Percentiles rank a stretch among this genome's conserved stretches.
phyloP scores from a whole-genome alignment of 257 asterid species.

The Nicotiana attenuata region DNA sequence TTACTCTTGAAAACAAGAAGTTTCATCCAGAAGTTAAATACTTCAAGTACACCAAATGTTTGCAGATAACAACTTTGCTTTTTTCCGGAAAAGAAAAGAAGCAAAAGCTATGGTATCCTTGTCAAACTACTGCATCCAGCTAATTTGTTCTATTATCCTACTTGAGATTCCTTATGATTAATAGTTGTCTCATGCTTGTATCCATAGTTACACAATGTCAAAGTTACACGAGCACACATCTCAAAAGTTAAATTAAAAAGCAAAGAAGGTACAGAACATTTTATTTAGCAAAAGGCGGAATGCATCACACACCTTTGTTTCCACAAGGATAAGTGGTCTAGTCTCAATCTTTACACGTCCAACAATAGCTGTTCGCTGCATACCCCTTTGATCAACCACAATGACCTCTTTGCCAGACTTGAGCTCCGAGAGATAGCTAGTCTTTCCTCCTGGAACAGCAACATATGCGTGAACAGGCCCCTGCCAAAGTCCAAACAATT shows the following conservation, averaged over 20 bases:
- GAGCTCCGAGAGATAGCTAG: slow-evolving; percentile 79
- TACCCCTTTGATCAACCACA: slow-evolving; percentile 64
- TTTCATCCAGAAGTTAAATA: neutral
- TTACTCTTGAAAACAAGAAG: no score
- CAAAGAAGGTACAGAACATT: neutral
- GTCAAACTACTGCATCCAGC: neutral
- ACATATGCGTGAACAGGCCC: slow-evolving; percentile 87
- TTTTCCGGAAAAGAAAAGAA: neutral
- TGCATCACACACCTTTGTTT: slow-evolving; percentile 57
- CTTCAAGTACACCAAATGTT: neutral
- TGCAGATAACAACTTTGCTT: neutral
- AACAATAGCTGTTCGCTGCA: slow-evolving; percentile 67
- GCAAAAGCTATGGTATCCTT: neutral
- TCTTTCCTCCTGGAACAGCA: slow-evolving; percentile 73
- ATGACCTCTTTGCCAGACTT: slow-evolving; percentile 74
- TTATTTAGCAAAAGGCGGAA: neutral
- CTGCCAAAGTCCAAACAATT: slow-evolving; percentile 28
- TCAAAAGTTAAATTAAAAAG: neutral
- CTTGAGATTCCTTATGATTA: neutral
- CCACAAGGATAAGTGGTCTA: slow-evolving; percentile 70
- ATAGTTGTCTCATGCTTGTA: neutral
- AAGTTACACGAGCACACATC: neutral
- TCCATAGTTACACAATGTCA: neutral
- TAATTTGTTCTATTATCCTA: neutral
- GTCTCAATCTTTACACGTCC: slow-evolving; percentile 94